A percentile compares a stretch with the other conserved stretches of the same genome.
These are phyloP conservation scores for Rheum nobile DNA, from an alignment of 148 eudicot genomes.

Conservation along the genomic window DNA sequence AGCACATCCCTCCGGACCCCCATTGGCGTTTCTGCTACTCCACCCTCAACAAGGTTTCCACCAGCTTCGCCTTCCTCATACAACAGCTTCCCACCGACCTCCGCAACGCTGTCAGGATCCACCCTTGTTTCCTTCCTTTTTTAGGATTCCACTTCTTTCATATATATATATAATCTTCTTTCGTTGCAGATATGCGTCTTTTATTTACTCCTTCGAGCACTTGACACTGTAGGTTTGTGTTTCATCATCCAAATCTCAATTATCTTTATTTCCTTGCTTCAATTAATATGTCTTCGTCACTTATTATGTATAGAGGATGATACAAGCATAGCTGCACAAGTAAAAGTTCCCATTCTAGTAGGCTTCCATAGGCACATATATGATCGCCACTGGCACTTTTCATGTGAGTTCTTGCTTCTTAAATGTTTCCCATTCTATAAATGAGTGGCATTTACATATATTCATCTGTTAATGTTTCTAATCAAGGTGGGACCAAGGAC, in stretches of 20 bases:
- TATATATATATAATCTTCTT: no score
- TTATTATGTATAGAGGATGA: conserved; percentile 66
- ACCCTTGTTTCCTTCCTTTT: no score
- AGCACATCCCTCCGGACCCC: conserved; percentile 75
- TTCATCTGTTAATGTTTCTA: conserved; percentile 4
- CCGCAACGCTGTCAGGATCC: conserved; percentile 91
- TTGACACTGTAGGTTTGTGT: conserved; percentile 93
- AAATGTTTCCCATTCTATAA: no score
- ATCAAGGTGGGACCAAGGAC: conserved; percentile 73
- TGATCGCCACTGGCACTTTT: conserved; percentile 71
- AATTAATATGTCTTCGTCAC: no score
- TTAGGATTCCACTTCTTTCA: no score
- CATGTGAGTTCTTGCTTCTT: conserved; percentile 45
- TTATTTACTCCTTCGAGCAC: conserved; percentile 93
- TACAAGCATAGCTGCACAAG: conserved; percentile 66
- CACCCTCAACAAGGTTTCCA: conserved; percentile 84
- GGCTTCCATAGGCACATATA: conserved; percentile 75
- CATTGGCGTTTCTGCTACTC: conserved; percentile 90
- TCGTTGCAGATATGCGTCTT: conserved; percentile 72
- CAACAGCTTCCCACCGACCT: conserved; percentile 74
- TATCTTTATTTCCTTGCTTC: background rate
- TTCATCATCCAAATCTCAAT: background rate
- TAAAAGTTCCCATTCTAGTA: conserved; percentile 71
- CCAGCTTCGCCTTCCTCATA: conserved; percentile 81
- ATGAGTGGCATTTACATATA: no score